Conservation (phyloP, 208 protist genomes). For the Leishmania tropica region DNA sequence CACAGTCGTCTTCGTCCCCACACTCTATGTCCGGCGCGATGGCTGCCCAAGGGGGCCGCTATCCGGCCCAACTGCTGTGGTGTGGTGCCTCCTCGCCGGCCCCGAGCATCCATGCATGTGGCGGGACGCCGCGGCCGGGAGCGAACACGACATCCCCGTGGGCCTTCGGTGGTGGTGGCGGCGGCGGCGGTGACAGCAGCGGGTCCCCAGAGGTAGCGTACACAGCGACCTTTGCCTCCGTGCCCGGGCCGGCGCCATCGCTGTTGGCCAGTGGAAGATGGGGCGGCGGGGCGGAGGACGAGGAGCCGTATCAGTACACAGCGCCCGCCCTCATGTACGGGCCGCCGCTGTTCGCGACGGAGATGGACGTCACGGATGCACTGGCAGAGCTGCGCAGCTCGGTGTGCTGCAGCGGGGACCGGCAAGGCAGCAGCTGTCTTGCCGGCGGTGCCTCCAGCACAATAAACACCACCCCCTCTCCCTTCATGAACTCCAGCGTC, state of each 20-base stretch:
- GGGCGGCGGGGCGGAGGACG: constrained; percentile 12
- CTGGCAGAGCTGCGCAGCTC: constrained; percentile 33
- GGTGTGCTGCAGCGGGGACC: constrained; percentile 15
- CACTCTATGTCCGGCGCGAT: constrained; percentile 3
- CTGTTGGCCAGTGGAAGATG: not conserved
- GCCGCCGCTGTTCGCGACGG: constrained; percentile 28
- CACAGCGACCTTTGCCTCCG: not conserved
- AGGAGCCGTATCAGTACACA: constrained; percentile 9
- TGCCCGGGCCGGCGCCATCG: not conserved
- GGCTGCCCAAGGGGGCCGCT: not conserved
- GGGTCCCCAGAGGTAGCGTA: not conserved
- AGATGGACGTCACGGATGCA: constrained; percentile 39
- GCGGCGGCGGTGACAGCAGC: not conserved
- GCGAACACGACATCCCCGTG: not conserved
- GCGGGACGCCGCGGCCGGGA: not conserved
- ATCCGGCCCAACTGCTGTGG: constrained; percentile 6
- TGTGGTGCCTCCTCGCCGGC: constrained; percentile 6
- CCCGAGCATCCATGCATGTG: not conserved
- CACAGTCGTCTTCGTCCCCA: not conserved
- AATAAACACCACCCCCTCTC: not conserved
- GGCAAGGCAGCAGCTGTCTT: constrained; percentile 11
- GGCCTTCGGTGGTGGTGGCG: not conserved
- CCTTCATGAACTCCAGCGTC: not conserved
- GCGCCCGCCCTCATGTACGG: constrained; percentile 17
- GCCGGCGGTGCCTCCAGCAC: not conserved